Evolutionary conservation across 257 asterid species (phyloP).

Genomic region (Orobanche coerulescens): DNA sequence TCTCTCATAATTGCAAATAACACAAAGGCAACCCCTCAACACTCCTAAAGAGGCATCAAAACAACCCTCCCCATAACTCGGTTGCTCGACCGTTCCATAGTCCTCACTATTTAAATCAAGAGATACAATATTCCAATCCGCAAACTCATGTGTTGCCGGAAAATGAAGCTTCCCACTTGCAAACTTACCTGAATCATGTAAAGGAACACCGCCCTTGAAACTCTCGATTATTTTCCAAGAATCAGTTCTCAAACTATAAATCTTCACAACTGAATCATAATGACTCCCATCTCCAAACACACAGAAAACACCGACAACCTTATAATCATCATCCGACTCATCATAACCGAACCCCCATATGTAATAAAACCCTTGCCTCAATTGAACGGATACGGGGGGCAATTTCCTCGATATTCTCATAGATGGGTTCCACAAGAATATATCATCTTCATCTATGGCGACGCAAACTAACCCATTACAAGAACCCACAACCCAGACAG

Average conservation of each 20-base stretch:
- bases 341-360: constrained; percentile 40
- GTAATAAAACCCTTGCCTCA: constrained; percentile 19
- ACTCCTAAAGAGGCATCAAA: constrained; percentile 24
- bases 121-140: constrained; percentile 31
- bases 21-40: constrained; percentile 29
- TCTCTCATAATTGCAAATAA: constrained; percentile 20
- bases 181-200: constrained; percentile 26
- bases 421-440: constrained; percentile 46
- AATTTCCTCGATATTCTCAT: constrained; percentile 26
- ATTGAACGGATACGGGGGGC: constrained; percentile 17
- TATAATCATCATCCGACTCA: constrained; percentile 37
- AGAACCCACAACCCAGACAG: constrained; percentile 33
- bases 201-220: constrained; percentile 28
- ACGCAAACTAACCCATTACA: constrained; percentile 41
- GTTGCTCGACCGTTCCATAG: constrained; percentile 35
- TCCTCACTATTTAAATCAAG: constrained; percentile 32
- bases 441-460: constrained; percentile 21
- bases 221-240: constrained; percentile 40
- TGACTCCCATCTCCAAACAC: constrained; percentile 3
- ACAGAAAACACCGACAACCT: constrained; percentile 37
- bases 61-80: constrained; percentile 25
- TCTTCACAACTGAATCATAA: constrained; percentile 22
- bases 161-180: constrained; percentile 46
- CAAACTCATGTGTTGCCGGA: constrained; percentile 5
- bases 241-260: constrained; percentile 36